Evolutionary conservation across 1,284 basidiomycete species (phyloP), one percentile per base, ranked within the genome.

Genomic region (Tranzscheliella williamsii): DNA sequence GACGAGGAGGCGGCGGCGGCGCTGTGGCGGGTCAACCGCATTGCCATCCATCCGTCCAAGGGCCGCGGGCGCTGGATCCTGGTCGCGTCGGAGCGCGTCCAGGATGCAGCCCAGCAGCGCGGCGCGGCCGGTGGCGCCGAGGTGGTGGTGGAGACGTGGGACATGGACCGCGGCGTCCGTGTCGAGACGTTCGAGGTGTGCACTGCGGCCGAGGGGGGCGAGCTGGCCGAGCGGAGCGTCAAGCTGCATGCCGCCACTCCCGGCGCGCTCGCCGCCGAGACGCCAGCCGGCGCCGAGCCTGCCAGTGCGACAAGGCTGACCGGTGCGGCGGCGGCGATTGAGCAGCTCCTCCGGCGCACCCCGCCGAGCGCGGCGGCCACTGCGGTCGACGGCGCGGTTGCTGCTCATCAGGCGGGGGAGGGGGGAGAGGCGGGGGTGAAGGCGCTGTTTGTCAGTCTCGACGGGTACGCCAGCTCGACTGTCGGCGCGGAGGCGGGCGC

Each of bases 61-160:
- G 81, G 82, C 1, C 77, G 78, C 56, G 90, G 90, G 0, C 86
- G 87, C 36, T 95, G 90, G 90, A 82, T 96, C 21, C 85, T 94
- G 78, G 88, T 94, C 21, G 85, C 91, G 0, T 79, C 86, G 9
- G 88, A 89, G 24, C 38, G 29, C 9, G 20, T 51, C 1, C 47
- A 38, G 11, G 35, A 44, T 22, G 24, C 24, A 11, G 23, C 22
- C 9, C 29, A 17, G 18, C 38, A 36, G 29, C 11, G 24, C 16
- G 32, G 17, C 8, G 49, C 24, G 18, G 39, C 24, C n/a, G n/a
- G 6, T 7, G 33, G 26, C 22, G 44, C 38, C 13, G 32, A 33
- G 34, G 50, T 67, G 13, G 38, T 73, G n/a, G 42, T 76, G 5
- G 72, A 75, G 39, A 69, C 70, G 12, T 73, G 68, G 58, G 70